Evolutionary conservation across 2,329 filamentous ascomycete genomes (phyloP).

Genomic region (Seiridium cupressi): DNA sequence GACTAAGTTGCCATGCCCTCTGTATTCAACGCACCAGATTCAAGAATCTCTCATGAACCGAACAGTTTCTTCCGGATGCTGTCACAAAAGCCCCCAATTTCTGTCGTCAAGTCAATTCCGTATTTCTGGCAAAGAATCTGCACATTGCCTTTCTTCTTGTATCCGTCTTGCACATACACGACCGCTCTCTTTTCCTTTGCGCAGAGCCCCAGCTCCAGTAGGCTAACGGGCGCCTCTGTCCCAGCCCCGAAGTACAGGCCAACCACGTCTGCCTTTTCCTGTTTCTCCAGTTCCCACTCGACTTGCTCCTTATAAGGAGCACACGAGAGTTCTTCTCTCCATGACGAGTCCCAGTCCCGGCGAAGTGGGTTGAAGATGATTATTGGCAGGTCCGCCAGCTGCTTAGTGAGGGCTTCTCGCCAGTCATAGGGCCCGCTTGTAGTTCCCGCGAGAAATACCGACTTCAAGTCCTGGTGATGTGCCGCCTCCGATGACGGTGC

Average conservation of each 20-base stretch:
- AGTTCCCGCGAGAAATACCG: conserved; percentile 59
- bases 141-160: conserved; percentile 61
- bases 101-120: conserved; percentile 41
- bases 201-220: conserved; percentile 60
- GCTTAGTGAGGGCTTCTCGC: conserved; percentile 42
- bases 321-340: conserved; percentile 47
- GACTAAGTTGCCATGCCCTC: background rate
- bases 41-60: background rate
- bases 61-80: conserved; percentile 31
- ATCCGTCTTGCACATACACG: conserved; percentile 51
- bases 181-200: conserved; percentile 40
- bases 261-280: conserved; percentile 51
- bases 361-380: conserved; percentile 59
- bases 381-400: conserved; percentile 43
- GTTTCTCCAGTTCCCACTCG: conserved; percentile 59
- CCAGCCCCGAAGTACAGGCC: conserved; percentile 54
- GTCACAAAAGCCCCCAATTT: conserved; percentile 36
- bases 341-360: conserved; percentile 51
- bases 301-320: conserved; percentile 51
- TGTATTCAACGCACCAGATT: background rate
- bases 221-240: conserved; percentile 53
- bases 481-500: conserved; percentile 23
- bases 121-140: conserved; percentile 52
- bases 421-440: conserved; percentile 49
- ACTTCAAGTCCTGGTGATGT: conserved; percentile 14